These are phyloP conservation scores for Lupinus albus DNA, from an alignment of 306 rosid species.

Conservation along the genomic window DNA sequence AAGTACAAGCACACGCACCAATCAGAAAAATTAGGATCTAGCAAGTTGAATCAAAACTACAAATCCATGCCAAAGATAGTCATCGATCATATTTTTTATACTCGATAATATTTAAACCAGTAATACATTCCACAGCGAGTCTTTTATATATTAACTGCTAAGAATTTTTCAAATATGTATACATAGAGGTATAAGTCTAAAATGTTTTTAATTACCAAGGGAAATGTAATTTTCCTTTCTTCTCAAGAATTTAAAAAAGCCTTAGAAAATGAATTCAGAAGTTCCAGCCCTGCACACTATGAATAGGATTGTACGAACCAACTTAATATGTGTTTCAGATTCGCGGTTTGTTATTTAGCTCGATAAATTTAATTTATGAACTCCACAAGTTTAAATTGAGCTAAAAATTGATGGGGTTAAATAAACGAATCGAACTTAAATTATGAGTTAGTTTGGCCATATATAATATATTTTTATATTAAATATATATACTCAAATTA, in stretches of 20 bases:
- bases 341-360: too few species aligned
- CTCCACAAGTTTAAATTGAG: too few species aligned
- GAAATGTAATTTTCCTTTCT: neutral
- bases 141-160: neutral
- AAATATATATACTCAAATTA: too few species aligned
- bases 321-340: too few species aligned
- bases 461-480: too few species aligned
- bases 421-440: too few species aligned
- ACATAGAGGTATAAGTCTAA: neutral
- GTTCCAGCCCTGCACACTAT: too few species aligned
- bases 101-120: conserved; percentile 9
- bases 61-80: conserved; percentile 9
- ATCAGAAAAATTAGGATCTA: conserved; percentile 12
- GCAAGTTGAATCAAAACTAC: conserved; percentile 27
- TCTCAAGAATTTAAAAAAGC: neutral
- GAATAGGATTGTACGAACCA: too few species aligned
- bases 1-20: conserved; percentile 19
- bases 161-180: neutral
- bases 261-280: neutral
- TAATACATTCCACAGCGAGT: neutral
- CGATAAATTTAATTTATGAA: too few species aligned
- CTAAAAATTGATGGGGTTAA: too few species aligned
- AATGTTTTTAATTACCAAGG: neutral
- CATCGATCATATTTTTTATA: neutral
- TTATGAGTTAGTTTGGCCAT: too few species aligned